These are phyloP conservation scores for Talaromyces nanjingensis DNA, from an alignment of 495 filamentous ascomycete species.

Conservation along the genomic window DNA sequence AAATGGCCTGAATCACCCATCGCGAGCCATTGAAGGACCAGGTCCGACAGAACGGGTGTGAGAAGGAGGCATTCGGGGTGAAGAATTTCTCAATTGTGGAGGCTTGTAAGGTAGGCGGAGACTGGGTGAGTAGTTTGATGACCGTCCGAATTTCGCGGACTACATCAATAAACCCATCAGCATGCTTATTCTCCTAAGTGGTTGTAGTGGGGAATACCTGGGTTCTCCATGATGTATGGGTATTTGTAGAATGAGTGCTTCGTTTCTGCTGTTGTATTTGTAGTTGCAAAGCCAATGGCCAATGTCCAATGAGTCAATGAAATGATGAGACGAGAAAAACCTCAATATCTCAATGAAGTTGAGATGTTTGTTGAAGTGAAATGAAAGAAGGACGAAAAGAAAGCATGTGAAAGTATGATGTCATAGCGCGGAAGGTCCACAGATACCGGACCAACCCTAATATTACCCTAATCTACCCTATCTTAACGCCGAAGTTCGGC, in stretches of 20 bases:
- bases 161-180: slow-evolving; percentile 14
- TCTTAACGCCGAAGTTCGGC: not conserved
- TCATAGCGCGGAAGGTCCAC: not conserved
- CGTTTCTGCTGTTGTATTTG: no score
- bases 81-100: slow-evolving; percentile 62
- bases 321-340: no score
- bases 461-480: not conserved
- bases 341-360: no score
- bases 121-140: slow-evolving; percentile 60
- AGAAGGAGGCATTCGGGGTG: slow-evolving; percentile 59
- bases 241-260: not conserved
- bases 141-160: slow-evolving; percentile 51
- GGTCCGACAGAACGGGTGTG: slow-evolving; percentile 75
- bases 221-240: slow-evolving; percentile 25
- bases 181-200: not conserved
- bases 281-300: no score
- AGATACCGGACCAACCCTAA: not conserved
- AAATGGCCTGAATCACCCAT: slow-evolving; percentile 58
- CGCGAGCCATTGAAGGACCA: slow-evolving; percentile 51
- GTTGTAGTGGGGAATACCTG: slow-evolving; percentile 20
- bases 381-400: not conserved
- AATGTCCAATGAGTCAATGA: no score
- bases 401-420: not conserved
- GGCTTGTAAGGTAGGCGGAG: slow-evolving; percentile 54
- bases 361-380: not conserved